phyloP scores from a whole-genome alignment of 1,284 basidiomycete genomes.

The Irpex rosettiformis region DNA sequence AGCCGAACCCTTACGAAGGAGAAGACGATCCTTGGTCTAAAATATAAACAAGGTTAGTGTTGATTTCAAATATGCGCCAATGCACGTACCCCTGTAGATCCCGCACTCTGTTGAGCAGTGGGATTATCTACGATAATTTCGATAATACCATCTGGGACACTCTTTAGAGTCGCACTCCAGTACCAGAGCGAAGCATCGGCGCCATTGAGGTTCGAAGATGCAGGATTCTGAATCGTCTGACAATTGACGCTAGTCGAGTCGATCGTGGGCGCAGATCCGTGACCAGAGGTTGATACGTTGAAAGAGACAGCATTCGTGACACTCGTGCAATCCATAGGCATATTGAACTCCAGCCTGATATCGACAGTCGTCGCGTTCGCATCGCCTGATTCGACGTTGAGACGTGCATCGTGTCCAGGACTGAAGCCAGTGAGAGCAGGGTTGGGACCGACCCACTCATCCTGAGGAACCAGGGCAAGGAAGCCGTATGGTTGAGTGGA shows the following conservation, averaged over 20 bases:
- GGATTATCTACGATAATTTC: constrained; percentile 67
- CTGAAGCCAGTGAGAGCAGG: constrained; percentile 76
- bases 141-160: constrained; percentile 79
- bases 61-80: constrained; percentile 4
- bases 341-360: constrained; percentile 77
- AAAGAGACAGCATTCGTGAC: constrained; percentile 62
- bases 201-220: constrained; percentile 46
- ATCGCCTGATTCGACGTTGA: constrained; percentile 46
- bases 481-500: constrained; percentile 74
- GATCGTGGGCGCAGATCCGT: constrained; percentile 53
- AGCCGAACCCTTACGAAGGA: constrained; percentile 73
- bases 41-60: constrained; percentile 15
- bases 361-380: constrained; percentile 59
- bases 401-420: constrained; percentile 83
- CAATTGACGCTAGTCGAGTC: constrained; percentile 43
- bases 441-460: constrained; percentile 64
- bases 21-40: constrained; percentile 67
- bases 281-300: constrained; percentile 68
- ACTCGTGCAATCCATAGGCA: constrained; percentile 67
- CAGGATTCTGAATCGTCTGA: constrained; percentile 40
- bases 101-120: constrained; percentile 37
- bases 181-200: constrained; percentile 59
- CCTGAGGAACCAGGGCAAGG: constrained; percentile 73
- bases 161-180: constrained; percentile 69
- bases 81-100: constrained; percentile 51